phyloP scores from a whole-genome alignment of 169 alveolate genomes.

The Plasmodium falciparum region DNA sequence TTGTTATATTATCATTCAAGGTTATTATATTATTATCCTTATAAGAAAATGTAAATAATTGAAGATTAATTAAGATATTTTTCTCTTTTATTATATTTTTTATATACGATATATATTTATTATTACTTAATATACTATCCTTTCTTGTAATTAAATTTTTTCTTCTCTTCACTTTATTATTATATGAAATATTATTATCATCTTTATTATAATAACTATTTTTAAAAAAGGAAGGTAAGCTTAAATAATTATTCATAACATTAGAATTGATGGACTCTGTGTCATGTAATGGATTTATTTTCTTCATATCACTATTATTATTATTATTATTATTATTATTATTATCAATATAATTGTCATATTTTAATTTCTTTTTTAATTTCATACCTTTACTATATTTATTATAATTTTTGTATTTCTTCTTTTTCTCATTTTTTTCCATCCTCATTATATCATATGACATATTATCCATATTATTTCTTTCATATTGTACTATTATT shows the following conservation, averaged over 20 bases:
- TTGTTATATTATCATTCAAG: conserved; percentile 67
- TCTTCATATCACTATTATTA: conserved; percentile 15
- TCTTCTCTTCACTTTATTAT: conserved; percentile 18
- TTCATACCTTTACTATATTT: not conserved
- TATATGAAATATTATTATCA: not conserved
- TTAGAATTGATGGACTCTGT: conserved; percentile 47
- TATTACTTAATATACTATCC: conserved; percentile 56
- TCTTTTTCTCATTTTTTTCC: not conserved
- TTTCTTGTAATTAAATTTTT: conserved; percentile 13
- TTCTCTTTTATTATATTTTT: conserved; percentile 64
- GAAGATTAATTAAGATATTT: conserved; percentile 55
- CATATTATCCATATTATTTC: not conserved
- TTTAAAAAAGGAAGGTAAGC: conserved; percentile 58
- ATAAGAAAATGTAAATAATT: conserved; percentile 67
- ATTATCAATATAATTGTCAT: conserved; percentile 6
- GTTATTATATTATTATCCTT: conserved; percentile 76
- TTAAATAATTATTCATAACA: conserved; percentile 33
- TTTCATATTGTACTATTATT: not conserved
- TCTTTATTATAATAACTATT: conserved; percentile 8
- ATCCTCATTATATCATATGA: not conserved
- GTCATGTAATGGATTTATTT: conserved; percentile 57
- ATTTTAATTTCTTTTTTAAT: conserved; percentile 13
- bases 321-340: not conserved
- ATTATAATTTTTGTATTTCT: not conserved
- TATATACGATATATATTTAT: conserved; percentile 58